phyloP scores from a whole-genome alignment of 768 basidiomycete species.

The Boletus rufocinnamomeus region DNA sequence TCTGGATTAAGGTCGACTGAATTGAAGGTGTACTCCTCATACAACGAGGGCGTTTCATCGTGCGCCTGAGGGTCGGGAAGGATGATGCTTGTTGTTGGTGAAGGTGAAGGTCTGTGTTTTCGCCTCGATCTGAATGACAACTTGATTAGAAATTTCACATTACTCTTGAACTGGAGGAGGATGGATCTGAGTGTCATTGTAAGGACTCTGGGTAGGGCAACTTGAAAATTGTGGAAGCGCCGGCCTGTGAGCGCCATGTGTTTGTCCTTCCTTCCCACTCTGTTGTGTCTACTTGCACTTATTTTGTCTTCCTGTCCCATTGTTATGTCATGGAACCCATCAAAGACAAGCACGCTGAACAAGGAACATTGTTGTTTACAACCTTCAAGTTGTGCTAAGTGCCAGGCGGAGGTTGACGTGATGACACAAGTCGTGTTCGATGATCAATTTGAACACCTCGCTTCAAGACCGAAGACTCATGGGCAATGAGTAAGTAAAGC shows the following conservation, averaged over 20 bases:
- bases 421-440: too few relatives aligned
- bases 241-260: not conserved
- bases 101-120: not conserved
- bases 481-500: not conserved
- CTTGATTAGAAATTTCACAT: not conserved
- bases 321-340: not conserved
- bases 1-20: conserved; percentile 3
- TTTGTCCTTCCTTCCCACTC: not conserved
- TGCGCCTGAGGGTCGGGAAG: not conserved
- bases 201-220: not conserved
- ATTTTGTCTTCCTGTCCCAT: not conserved
- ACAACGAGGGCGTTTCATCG: not conserved
- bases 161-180: not conserved
- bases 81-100: not conserved
- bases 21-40: not conserved
- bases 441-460: too few relatives aligned
- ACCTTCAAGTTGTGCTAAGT: not conserved
- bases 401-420: not conserved
- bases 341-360: not conserved
- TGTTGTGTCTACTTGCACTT: not conserved
- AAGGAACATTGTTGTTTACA: not conserved
- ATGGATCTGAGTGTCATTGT: not conserved
- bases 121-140: not conserved
- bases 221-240: not conserved
- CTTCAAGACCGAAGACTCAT: too few relatives aligned